Conservation (phyloP, 108 stramenopile genomes). For the Cyclotella atomus region DNA sequence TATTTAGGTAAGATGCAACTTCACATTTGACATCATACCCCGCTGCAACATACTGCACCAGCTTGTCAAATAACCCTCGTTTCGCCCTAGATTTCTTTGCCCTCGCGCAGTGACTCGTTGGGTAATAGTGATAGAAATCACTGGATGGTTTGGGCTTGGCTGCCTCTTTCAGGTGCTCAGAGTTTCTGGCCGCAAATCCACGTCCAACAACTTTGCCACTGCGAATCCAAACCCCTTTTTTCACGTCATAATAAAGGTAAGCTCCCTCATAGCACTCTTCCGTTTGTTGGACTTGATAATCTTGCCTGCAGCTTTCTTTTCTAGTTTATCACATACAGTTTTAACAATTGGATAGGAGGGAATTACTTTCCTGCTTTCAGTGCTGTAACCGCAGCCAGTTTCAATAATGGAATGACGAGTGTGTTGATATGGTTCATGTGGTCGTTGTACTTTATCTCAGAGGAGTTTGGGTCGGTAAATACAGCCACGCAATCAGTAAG, state of each 20-base stretch:
- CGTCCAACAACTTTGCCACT: conserved; percentile 2
- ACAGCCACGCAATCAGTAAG: no score
- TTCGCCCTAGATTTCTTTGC: neutral
- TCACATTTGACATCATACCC: conserved; percentile 2
- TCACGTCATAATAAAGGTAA: conserved; percentile 13
- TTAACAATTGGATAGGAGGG: no score
- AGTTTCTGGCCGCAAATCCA: neutral
- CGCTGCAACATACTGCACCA: neutral
- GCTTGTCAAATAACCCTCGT: neutral
- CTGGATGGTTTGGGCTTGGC: no score
- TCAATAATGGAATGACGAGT: no score
- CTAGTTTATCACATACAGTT: no score
- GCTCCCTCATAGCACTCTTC: neutral
- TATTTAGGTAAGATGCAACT: neutral
- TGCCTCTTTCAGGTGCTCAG: neutral
- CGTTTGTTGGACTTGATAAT: no score
- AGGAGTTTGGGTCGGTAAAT: no score
- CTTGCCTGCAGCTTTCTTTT: no score
- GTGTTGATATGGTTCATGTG: no score
- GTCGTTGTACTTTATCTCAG: no score
- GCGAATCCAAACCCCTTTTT: neutral
- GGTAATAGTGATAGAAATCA: neutral
- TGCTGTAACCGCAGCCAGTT: no score
- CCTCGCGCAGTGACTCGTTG: neutral
- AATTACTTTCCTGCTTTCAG: no score